Conservation (phyloP, 148 eudicot genomes). For the Nyssa sinensis region DNA sequence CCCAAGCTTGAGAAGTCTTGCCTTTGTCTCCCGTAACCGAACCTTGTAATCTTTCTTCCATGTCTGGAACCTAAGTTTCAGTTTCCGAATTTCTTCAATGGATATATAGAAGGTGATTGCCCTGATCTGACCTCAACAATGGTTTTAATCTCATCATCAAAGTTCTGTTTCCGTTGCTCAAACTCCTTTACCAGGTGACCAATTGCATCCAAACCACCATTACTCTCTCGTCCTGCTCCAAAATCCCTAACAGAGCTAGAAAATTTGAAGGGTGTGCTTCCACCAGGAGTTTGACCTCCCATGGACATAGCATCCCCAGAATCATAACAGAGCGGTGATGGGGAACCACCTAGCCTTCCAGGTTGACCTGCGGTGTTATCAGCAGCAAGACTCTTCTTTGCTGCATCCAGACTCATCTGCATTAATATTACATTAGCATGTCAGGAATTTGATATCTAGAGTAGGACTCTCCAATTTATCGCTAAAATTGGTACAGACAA, state of each 20-base stretch:
- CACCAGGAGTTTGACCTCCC: slow-evolving; percentile 57
- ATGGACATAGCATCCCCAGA: slow-evolving; percentile 38
- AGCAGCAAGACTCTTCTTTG: slow-evolving; percentile 25
- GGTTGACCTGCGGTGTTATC: slow-evolving; percentile 1
- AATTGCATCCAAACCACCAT: slow-evolving; percentile 41
- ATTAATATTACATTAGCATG: not conserved
- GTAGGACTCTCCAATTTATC: not conserved
- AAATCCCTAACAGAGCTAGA: slow-evolving; percentile 9
- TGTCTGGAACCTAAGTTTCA: slow-evolving; percentile 61
- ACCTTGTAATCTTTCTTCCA: slow-evolving; percentile 85
- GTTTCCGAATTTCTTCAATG: slow-evolving; percentile 63
- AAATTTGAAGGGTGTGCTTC: slow-evolving; percentile 43
- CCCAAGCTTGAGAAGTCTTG: slow-evolving; percentile 45
- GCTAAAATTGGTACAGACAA: not conserved
- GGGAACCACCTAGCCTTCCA: slow-evolving; percentile 19
- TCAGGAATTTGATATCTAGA: not conserved
- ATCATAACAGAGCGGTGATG: slow-evolving; percentile 50
- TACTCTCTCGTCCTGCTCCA: slow-evolving; percentile 30
- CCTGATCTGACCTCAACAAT: slow-evolving; percentile 48
- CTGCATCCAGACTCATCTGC: slow-evolving; percentile 37
- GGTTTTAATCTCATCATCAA: slow-evolving; percentile 68
- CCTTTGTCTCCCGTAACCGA: slow-evolving; percentile 65
- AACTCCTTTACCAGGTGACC: slow-evolving; percentile 55
- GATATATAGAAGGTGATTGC: slow-evolving; percentile 33
- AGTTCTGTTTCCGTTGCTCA: slow-evolving; percentile 50